Percentiles rank a stretch among this genome's conserved stretches.
These are phyloP conservation scores for Royoungia palumana DNA, from an alignment of 768 basidiomycete genomes.

Conservation along the genomic window DNA sequence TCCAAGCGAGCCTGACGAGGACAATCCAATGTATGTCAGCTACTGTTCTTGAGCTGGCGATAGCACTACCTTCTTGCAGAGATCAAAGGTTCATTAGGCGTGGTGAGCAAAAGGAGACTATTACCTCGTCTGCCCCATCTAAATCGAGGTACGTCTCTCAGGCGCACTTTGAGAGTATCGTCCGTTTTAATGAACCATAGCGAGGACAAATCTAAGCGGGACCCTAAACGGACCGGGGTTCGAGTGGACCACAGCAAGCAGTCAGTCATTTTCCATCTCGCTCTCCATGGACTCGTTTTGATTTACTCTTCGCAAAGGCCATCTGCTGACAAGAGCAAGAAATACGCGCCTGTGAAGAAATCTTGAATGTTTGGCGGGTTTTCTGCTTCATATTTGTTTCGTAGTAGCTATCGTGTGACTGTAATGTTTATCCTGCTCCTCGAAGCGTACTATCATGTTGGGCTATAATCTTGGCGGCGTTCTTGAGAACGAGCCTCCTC, in stretches of 20 bases:
- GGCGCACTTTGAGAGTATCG: background rate
- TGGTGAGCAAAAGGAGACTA: rapidly evolving
- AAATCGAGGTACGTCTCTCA: conserved; percentile 1
- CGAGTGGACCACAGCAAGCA: background rate
- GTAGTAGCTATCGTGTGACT: background rate
- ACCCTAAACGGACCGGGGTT: background rate
- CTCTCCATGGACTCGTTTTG: background rate
- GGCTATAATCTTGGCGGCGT: background rate
- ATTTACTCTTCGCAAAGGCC: background rate
- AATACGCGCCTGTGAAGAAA: background rate
- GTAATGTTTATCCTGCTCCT: background rate
- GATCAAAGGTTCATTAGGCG: conserved; percentile 2
- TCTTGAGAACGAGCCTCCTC: background rate
- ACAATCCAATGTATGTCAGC: background rate
- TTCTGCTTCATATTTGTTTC: background rate
- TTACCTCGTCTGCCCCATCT: background rate
- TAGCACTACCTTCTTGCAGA: background rate
- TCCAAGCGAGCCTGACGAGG: background rate
- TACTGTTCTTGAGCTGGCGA: background rate
- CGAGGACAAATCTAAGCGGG: too few relatives aligned
- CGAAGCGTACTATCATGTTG: background rate
- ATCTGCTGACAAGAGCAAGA: background rate
- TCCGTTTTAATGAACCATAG: background rate
- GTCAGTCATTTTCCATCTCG: conserved; percentile 4
- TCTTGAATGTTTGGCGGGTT: too few relatives aligned